A percentile compares a stretch with the other conserved stretches of the same genome.
phyloP scores from a whole-genome alignment of 2,329 filamentous ascomycete genomes.

The Sporothrix dimorphospora region DNA sequence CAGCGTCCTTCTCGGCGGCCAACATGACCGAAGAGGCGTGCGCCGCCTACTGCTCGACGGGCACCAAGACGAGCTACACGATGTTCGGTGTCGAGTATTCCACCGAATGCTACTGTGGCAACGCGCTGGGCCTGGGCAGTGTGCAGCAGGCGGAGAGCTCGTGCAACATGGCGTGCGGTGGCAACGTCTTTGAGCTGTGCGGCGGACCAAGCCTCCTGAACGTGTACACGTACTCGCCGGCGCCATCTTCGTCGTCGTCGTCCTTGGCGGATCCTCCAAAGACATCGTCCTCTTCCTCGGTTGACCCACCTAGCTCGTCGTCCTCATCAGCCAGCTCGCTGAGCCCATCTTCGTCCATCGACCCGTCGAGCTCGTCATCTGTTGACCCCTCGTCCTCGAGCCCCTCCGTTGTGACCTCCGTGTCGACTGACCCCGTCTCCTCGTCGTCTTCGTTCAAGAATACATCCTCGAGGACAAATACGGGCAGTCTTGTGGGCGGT shows the following conservation, averaged over 20 bases:
- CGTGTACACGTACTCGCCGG: slow-evolving; percentile 22
- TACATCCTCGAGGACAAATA: too few species aligned
- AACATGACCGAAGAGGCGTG: slow-evolving; percentile 55
- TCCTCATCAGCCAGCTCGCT: not conserved
- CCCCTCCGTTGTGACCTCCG: too few species aligned
- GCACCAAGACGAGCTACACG: slow-evolving; percentile 41
- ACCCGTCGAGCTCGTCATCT: too few species aligned
- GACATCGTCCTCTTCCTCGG: not conserved
- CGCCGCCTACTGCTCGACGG: slow-evolving; percentile 48
- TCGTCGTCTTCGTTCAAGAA: not conserved
- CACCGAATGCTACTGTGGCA: slow-evolving; percentile 57
- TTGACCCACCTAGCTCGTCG: not conserved
- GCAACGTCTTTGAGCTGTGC: slow-evolving; percentile 30
- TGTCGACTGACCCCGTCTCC: not conserved
- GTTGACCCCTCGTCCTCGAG: too few species aligned
- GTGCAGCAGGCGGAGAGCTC: slow-evolving; percentile 9
- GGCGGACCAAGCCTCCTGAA: slow-evolving; percentile 32
- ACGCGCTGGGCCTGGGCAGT: slow-evolving; percentile 27
- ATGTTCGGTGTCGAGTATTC: slow-evolving; percentile 56
- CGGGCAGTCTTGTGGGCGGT: too few species aligned
- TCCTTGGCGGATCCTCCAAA: not conserved
- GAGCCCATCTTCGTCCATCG: not conserved
- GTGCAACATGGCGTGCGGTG: slow-evolving; percentile 33
- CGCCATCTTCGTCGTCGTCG: not conserved
- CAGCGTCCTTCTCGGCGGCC: slow-evolving; percentile 29